Evolutionary conservation across 1,284 basidiomycete genomes (phyloP), one percentile per base, ranked within the genome.

Genomic region (Jaminaea rosea): DNA sequence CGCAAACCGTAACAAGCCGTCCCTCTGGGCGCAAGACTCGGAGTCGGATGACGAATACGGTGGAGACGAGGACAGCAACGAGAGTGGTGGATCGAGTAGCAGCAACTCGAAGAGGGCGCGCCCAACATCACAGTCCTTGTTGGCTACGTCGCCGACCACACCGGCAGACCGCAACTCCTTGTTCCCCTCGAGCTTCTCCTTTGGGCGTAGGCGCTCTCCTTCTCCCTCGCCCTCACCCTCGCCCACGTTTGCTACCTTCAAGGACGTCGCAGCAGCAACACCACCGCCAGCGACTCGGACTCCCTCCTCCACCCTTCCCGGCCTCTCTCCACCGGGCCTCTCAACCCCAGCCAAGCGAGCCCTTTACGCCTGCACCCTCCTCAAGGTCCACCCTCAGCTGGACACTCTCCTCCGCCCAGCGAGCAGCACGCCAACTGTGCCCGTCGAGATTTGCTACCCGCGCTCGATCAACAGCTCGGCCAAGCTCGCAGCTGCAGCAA

Each of bases 331-430:
- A n/a, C 39, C 39, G 23, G 66, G 66, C 3, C 57, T 69, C 23
- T 57, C 62, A 34, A 54, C 62, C 1, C 56, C 58, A 13, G 58
- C 60, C 11, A 69, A 65, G 49, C 58, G 58, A n/a, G 60, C 67
- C 2, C 47, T 67, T 3, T 67, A 69, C 53, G 58, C 60, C 13
- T 65, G 65, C 50, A 69, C 67, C 1, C 48, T 69, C 23, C 59
- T 65, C 52, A 69, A 69, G 48, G 59, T 67, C 2, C 64, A 69
- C 49, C 53, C 59, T 24, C 65, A 67, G 26, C 56, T 69, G 3
- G 60, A 59, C 1, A 28, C 52, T 23, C 13, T 42, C 17, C 3
- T 52, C 47, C 0, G 34, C 59, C n/a, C n/a, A n/a, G n/a, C n/a
- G n/a, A n/a, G n/a, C n/a, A n/a, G n/a, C n/a, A n/a, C n/a, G n/a